Evolutionary conservation across 2,329 filamentous ascomycete genomes (phyloP).

Genomic region (Fusarium goolgardi): DNA sequence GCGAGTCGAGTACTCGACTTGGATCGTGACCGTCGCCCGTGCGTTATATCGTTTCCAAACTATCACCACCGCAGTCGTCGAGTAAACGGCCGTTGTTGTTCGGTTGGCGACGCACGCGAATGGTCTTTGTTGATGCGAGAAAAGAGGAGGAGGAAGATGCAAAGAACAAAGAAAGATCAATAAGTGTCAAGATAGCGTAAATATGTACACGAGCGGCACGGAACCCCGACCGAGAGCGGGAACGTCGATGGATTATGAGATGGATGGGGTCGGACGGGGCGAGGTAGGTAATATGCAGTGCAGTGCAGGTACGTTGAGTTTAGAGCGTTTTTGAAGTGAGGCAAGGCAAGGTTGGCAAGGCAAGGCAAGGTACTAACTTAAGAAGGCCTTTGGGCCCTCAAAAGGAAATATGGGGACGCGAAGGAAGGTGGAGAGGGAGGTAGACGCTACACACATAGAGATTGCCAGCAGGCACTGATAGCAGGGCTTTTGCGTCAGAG

Average conservation of each 20-base stretch:
- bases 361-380: conserved; percentile 36
- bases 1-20: conserved; percentile 16
- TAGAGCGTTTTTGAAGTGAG: conserved; percentile 40
- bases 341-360: conserved; percentile 30
- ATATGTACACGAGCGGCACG: conserved; percentile 41
- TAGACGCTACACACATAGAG: conserved; percentile 31
- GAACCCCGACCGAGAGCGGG: conserved; percentile 42
- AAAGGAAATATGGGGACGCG: conserved; percentile 32
- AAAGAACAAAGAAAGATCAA: conserved; percentile 18
- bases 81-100: conserved; percentile 12
- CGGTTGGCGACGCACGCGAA: conserved; percentile 19
- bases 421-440: conserved; percentile 22
- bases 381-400: conserved; percentile 29
- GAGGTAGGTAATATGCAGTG: conserved; percentile 29
- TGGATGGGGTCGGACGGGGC: conserved; percentile 43
- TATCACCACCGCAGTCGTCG: conserved; percentile 14
- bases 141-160: conserved; percentile 17
- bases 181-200: conserved; percentile 30
- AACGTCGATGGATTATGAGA: conserved; percentile 41
- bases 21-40: conserved; percentile 9
- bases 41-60: conserved; percentile 16
- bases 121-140: conserved; percentile 10
- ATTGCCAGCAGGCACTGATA: conserved; percentile 19
- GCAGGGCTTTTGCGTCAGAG: conserved; percentile 17
- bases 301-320: conserved; percentile 40